Percentiles rank a stretch among this genome's conserved stretches.
Conservation (phyloP, 1,139 yeast genomes). For the Arxiozyma slooffiae region DNA sequence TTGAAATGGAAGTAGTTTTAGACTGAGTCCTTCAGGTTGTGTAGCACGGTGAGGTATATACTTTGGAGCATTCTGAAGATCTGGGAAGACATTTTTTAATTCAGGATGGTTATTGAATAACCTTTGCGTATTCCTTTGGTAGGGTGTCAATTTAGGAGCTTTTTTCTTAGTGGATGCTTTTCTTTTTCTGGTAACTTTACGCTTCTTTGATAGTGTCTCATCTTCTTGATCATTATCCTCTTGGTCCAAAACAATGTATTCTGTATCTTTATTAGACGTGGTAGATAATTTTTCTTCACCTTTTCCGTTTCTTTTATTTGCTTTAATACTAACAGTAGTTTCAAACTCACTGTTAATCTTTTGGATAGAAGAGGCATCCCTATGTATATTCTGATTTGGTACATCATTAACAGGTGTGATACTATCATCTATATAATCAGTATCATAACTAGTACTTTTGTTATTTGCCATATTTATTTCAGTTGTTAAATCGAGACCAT, state of each 20-base stretch:
- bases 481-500: not conserved
- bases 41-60: constrained; percentile 50
- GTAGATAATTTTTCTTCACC: not conserved
- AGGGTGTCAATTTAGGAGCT: constrained; percentile 57
- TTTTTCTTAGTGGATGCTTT: constrained; percentile 23
- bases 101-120: constrained; percentile 72
- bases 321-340: not conserved
- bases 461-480: not conserved
- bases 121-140: constrained; percentile 53
- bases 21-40: constrained; percentile 74
- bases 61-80: constrained; percentile 42
- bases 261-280: not conserved
- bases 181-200: constrained; percentile 18
- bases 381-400: constrained; percentile 12
- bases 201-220: constrained; percentile 18
- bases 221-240: constrained; percentile 19
- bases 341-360: not conserved
- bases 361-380: not conserved
- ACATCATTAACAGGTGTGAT: constrained; percentile 6
- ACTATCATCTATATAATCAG: constrained; percentile 8
- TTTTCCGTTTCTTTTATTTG: not conserved
- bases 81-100: constrained; percentile 59
- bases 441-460: constrained; percentile 15
- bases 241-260: not conserved
- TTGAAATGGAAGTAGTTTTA: constrained; percentile 78